Conservation (phyloP, 345 rosid genomes). For the Aquilaria sinensis region DNA sequence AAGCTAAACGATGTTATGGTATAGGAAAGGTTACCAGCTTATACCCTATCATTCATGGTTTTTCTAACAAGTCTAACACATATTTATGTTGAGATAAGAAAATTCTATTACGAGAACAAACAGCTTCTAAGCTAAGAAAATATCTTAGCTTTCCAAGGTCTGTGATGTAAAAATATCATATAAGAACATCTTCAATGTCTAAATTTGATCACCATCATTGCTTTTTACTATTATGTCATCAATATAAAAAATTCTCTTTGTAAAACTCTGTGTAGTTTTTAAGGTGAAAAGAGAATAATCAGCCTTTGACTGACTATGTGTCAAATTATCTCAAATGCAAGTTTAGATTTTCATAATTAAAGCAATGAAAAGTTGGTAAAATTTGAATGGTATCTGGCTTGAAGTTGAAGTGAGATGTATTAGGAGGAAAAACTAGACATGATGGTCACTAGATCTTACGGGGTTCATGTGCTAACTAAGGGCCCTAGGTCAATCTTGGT, state of each 20-base stretch:
- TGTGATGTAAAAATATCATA: background rate
- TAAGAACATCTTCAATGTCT: background rate
- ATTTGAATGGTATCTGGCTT: no score
- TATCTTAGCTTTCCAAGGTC: background rate
- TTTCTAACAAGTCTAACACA: background rate
- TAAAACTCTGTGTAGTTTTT: background rate
- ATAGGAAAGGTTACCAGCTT: background rate
- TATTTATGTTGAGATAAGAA: background rate
- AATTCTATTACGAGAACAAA: background rate
- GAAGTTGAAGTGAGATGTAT: no score
- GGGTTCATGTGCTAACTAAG: no score
- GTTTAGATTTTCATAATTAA: no score
- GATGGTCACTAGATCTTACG: no score
- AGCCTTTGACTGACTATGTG: background rate
- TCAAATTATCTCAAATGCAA: no score
- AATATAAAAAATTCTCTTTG: background rate
- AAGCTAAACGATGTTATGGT: background rate
- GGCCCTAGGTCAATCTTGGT: no score
- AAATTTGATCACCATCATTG: background rate
- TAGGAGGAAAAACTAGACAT: no score
- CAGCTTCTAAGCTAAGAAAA: background rate
- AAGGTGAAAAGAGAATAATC: conserved; percentile 2
- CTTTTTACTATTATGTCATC: background rate
- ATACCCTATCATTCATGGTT: background rate
- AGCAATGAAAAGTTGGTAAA: no score